Evolutionary conservation across 2,329 filamentous ascomycete genomes (phyloP), one percentile per base, ranked within the genome.

Genomic region (Lasiodiplodia sp.): DNA sequence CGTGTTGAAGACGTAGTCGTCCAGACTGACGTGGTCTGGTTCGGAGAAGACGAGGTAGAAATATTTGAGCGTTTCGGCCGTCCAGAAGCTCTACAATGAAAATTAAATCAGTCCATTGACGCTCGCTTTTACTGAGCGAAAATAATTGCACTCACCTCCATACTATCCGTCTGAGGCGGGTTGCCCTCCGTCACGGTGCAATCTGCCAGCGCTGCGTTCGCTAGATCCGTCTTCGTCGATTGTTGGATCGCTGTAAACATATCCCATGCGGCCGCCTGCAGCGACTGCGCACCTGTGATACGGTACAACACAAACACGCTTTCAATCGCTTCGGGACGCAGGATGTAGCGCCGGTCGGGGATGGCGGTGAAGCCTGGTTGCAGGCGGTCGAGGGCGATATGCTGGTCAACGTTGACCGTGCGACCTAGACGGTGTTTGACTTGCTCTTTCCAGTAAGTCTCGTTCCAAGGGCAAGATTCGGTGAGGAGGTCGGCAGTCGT

Each of bases 281-380:
- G 79, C 68, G 73, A 78, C 66, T 80, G 80, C 69, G 88, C 83
- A 14, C 87, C 87, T 0, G 87, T 88, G 55, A 87, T 85, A 23
- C 87, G 83, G 72, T 88, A 88, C 75, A 89, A 78, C 71, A 88
- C 80, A 75, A 89, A 89, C 3, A 89, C 83, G n/a, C 84, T 86
- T 74, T 89, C 87, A 55, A 89, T 87, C 2, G 87, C 86, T 75
- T 89, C 87, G 0, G 87, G 83, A 8, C 84, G 77, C 11, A 86
- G 78, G 31, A 84, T 79, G 67, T 86, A 85, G 7, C 82, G 76
- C 11, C 78, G 71, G 68, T 86, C 83, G 16, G 75, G 72, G 51
- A 85, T 79, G 1, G 76, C 71, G 0, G 81, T 79, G 69, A 85
- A 84, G 8, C 84, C 84, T 53, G 75, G 74, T 0, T 80, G 81